Conservation (phyloP, 441 rosid genomes). For the Arabidopsis lyrata region DNA sequence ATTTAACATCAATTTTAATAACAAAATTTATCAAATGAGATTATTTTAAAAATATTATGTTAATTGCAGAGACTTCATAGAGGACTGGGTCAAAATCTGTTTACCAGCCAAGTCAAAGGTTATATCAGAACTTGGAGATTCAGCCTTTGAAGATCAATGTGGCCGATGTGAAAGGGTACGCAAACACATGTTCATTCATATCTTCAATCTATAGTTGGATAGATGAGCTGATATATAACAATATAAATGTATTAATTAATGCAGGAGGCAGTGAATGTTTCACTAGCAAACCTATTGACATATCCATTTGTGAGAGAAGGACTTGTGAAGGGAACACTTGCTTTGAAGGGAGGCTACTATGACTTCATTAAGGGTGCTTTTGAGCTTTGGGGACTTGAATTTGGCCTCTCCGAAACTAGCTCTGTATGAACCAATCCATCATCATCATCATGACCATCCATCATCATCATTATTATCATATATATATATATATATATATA, state of each 20-base stretch:
- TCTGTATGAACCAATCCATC: constrained; percentile 51
- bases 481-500: constrained; percentile 10
- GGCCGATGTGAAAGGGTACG: constrained; percentile 75
- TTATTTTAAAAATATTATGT: background rate
- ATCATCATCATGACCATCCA: constrained; percentile 38
- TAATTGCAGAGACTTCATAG: constrained; percentile 86
- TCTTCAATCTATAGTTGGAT: background rate
- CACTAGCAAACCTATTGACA: constrained; percentile 61
- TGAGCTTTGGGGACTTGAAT: constrained; percentile 68
- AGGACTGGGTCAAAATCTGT: constrained; percentile 92
- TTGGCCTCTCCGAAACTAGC: constrained; percentile 47
- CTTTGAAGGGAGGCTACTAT: constrained; percentile 70
- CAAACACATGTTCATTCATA: constrained; percentile 13
- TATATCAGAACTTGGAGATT: constrained; percentile 50
- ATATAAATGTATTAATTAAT: background rate
- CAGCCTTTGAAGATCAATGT: constrained; percentile 62
- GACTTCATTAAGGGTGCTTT: constrained; percentile 63
- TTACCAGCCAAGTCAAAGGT: constrained; percentile 85
- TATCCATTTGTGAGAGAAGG: constrained; percentile 72
- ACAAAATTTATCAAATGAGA: background rate
- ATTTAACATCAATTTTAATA: background rate
- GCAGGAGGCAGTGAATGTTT: constrained; percentile 74
- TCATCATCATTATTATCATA: constrained; percentile 32
- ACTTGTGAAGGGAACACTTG: constrained; percentile 49
- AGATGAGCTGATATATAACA: background rate